Evolutionary conservation across 1,284 basidiomycete genomes (phyloP), one percentile per base, ranked within the genome.

Genomic region (Cutaneotrichosporon cyanovorans): DNA sequence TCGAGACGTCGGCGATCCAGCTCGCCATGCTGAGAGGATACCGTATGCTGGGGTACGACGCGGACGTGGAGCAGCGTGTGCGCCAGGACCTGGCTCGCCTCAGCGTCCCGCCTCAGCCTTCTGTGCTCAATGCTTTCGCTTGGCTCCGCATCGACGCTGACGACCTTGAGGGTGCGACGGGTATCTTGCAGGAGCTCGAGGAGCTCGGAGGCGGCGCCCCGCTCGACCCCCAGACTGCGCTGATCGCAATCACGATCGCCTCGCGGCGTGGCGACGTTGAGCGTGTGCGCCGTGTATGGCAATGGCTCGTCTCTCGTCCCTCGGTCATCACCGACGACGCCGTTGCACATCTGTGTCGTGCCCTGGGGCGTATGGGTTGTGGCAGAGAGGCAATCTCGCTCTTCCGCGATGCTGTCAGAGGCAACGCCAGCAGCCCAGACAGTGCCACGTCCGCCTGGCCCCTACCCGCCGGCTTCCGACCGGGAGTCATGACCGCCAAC

Each of bases 1-100:
- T 50, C 16, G 21, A 42, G 14, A 20, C 37, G 5, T 37, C 30
- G 6, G 40, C 33, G 7, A 32, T 50, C 40, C 63, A 66, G 54
- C 30, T 66, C 32, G 57, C 62, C 10, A 60, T 68, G 20, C 45
- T 68, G 22, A 34, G 51, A 11, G 66, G 65, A 11, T 60, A 65
- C 45, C 52, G 59, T 22, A 49, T 39, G 11, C 50, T 68, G 8
- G 64, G 64, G 10, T 37, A 50, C 12, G 58, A 61, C 36, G 41
- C 39, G 9, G 44, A 57, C 19, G 37, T 66, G 20, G 65, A 65
- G 43, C 43, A 50, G 15, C 55, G 55, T 20, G 59, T 66, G 6
- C 44, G 66, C 19, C 22, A 41, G 1, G 59, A 61, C 37, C 38
- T 65, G 6, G 47, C 47, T 11, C 25, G 34, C 11, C 42, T 65